Evolutionary conservation across 805 yeast species (phyloP).

Genomic region (Starmerella bombicola): DNA sequence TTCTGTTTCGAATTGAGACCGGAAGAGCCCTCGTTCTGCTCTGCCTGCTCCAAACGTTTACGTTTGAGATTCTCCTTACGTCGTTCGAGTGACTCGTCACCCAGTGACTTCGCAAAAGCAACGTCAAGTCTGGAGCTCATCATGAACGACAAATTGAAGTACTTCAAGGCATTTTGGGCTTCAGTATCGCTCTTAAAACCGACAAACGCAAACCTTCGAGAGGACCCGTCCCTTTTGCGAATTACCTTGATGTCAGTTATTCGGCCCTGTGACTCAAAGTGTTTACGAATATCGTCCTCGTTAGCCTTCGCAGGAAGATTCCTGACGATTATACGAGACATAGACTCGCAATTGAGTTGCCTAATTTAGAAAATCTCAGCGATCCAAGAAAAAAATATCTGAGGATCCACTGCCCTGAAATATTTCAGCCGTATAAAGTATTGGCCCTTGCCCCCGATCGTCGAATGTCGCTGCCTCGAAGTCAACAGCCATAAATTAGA

Average conservation of each 20-base stretch:
- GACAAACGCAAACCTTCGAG: conserved; percentile 85
- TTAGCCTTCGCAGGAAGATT: conserved; percentile 69
- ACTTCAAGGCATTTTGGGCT: conserved; percentile 66
- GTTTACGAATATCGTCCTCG: conserved; percentile 58
- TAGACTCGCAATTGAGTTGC: too few species aligned
- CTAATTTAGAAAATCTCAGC: too few species aligned
- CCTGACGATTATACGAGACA: conserved; percentile 80
- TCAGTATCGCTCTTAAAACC: conserved; percentile 67
- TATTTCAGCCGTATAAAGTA: too few species aligned
- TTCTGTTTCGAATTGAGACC: conserved; percentile 23
- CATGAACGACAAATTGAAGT: conserved; percentile 64
- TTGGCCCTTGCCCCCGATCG: too few species aligned
- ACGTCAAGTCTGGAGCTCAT: conserved; percentile 75
- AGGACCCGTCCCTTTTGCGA: conserved; percentile 69
- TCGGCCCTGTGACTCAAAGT: conserved; percentile 45
- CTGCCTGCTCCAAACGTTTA: conserved; percentile 10
- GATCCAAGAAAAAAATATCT: too few species aligned
- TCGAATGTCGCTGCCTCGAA: too few species aligned
- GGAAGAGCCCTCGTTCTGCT: not conserved
- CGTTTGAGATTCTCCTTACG: conserved; percentile 34
- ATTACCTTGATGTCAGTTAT: conserved; percentile 84
- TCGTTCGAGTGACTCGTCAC: conserved; percentile 54
- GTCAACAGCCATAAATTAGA: too few species aligned
- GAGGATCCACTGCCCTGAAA: too few species aligned
- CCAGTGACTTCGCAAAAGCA: conserved; percentile 68